Conservation (phyloP, 148 eudicot genomes). For the Heliosperma pusillum region DNA sequence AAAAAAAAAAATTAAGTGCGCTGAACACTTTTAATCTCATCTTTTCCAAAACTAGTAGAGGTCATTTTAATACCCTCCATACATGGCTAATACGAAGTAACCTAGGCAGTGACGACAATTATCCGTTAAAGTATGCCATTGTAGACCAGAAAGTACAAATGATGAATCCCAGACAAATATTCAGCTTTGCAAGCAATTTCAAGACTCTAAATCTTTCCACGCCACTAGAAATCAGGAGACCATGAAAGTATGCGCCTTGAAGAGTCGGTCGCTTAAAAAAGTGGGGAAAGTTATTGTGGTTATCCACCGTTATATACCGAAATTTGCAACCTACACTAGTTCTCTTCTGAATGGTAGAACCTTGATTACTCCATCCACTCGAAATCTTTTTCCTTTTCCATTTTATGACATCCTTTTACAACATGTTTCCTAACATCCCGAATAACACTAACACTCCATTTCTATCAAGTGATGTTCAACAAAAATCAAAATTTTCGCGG, state of each 20-base stretch:
- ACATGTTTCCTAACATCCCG: neutral
- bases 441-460: neutral
- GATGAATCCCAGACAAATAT: neutral
- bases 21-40: neutral
- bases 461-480: neutral
- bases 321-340: neutral
- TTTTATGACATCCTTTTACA: neutral
- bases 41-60: neutral
- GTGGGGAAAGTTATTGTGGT: neutral
- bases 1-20: neutral
- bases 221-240: neutral
- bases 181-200: neutral
- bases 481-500: constrained; percentile 15
- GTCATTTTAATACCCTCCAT: neutral
- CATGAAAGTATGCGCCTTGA: neutral
- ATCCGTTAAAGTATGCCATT: neutral
- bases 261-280: neutral
- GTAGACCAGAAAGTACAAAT: neutral
- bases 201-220: neutral
- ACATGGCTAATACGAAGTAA: neutral
- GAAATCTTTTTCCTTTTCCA: neutral
- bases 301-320: neutral
- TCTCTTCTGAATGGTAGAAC: neutral
- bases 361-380: neutral
- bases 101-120: neutral